A percentile compares a stretch with the other conserved stretches of the same genome.
These are phyloP conservation scores for Phaseolus lunatus DNA, from an alignment of 306 rosid species.

Conservation along the genomic window DNA sequence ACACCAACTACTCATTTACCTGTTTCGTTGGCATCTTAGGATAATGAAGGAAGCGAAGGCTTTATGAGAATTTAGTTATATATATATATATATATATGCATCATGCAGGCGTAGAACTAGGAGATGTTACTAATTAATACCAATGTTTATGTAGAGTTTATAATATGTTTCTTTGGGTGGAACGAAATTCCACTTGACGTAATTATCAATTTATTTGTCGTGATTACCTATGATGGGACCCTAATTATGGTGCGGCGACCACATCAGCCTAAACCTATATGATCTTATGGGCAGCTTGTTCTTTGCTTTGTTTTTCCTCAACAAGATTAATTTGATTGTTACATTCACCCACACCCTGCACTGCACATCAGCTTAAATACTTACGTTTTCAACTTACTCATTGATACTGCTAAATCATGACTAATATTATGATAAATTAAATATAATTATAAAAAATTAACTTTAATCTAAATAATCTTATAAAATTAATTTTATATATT, in stretches of 20 bases:
- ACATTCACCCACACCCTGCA: neutral
- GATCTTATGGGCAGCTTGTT: slow-evolving; percentile 29
- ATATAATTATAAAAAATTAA: too few species aligned
- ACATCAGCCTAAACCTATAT: slow-evolving; percentile 24
- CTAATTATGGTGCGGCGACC: slow-evolving; percentile 19
- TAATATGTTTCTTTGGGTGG: slow-evolving; percentile 16
- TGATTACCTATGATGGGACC: slow-evolving; percentile 28
- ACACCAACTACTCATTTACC: slow-evolving; percentile 51
- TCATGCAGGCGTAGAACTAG: too few species aligned
- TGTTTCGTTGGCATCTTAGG: slow-evolving; percentile 56
- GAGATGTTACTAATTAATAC: too few species aligned
- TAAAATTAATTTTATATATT: too few species aligned
- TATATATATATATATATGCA: too few species aligned
- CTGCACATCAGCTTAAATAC: too few species aligned
- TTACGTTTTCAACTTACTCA: too few species aligned
- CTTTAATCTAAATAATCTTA: too few species aligned
- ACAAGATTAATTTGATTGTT: neutral
- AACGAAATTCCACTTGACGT: slow-evolving; percentile 26
- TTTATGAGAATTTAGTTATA: slow-evolving; percentile 17
- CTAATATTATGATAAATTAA: too few species aligned
- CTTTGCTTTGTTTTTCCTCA: slow-evolving; percentile 3
- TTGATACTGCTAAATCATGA: too few species aligned
- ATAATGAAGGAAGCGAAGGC: slow-evolving; percentile 11
- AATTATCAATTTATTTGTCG: neutral
- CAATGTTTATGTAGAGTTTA: too few species aligned